Conservation (phyloP, 345 rosid species). For the Anacardium occidentale region DNA sequence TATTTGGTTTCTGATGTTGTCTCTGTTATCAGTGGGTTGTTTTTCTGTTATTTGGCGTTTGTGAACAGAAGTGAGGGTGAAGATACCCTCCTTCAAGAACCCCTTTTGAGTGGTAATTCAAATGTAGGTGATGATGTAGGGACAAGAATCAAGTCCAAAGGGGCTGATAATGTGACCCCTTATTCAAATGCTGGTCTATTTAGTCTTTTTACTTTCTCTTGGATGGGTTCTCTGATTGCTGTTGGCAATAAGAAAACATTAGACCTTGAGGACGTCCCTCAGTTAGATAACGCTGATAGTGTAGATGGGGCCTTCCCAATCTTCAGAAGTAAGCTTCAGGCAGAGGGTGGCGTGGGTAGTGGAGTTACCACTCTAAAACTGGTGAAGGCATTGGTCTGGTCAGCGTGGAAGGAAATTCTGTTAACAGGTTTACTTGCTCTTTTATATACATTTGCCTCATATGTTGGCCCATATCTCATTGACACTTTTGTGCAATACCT, state of each 20-base stretch:
- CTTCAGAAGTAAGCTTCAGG: conserved; percentile 45
- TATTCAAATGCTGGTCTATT: conserved; percentile 47
- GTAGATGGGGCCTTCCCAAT: conserved; percentile 37
- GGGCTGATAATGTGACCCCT: conserved; percentile 42
- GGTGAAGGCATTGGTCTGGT: conserved; percentile 41
- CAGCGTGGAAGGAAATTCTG: conserved; percentile 48
- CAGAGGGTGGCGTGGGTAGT: conserved; percentile 26
- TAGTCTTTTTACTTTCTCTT: conserved; percentile 53
- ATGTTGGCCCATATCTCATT: conserved; percentile 65
- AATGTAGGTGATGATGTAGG: conserved; percentile 11
- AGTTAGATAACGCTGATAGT: conserved; percentile 50
- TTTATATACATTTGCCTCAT: conserved; percentile 42
- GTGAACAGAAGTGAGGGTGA: conserved; percentile 29
- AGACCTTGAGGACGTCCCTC: conserved; percentile 68
- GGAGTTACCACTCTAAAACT: conserved; percentile 49
- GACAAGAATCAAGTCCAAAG: conserved; percentile 30
- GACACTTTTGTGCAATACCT: conserved; percentile 61
- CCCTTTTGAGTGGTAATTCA: conserved; percentile 42
- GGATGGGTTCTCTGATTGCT: conserved; percentile 62
- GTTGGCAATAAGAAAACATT: conserved; percentile 53
- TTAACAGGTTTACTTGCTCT: conserved; percentile 38
- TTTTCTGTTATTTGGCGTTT: conserved; percentile 56
- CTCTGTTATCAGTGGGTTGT: conserved; percentile 46
- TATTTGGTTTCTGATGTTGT: conserved; percentile 46
- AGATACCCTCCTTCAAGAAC: conserved; percentile 40